phyloP scores from a whole-genome alignment of 495 filamentous ascomycete genomes.

The Hypoxylon perforatum region DNA sequence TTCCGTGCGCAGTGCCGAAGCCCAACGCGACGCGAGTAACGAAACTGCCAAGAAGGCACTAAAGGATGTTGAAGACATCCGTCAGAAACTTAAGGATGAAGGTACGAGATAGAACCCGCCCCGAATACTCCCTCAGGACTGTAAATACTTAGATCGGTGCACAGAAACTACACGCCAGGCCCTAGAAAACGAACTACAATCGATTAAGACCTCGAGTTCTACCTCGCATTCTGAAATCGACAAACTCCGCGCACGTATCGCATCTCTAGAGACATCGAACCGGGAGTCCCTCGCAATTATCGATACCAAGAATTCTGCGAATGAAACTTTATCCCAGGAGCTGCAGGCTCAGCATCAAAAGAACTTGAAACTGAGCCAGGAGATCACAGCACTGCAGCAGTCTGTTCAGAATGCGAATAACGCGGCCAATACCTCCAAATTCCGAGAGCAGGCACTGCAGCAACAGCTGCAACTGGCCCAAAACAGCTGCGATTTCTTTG shows the following conservation, averaged over 20 bases:
- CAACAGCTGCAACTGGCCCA: slow-evolving; percentile 89
- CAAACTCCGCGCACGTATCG: slow-evolving; percentile 79
- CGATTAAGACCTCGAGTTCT: slow-evolving; percentile 78
- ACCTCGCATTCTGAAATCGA: slow-evolving; percentile 81
- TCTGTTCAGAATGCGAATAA: slow-evolving; percentile 82
- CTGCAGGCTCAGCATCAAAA: slow-evolving; percentile 89
- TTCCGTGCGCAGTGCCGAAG: slow-evolving; percentile 81
- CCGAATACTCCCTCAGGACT: background rate
- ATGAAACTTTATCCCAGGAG: slow-evolving; percentile 86
- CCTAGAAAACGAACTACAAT: slow-evolving; percentile 83
- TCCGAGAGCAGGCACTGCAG: slow-evolving; percentile 86
- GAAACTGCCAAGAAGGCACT: slow-evolving; percentile 81
- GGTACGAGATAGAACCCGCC: slow-evolving; percentile 63
- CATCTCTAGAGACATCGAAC: slow-evolving; percentile 88
- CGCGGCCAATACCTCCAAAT: slow-evolving; percentile 77
- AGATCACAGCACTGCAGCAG: slow-evolving; percentile 82
- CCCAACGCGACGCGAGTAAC: slow-evolving; percentile 82
- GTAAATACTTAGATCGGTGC: slow-evolving; percentile 28
- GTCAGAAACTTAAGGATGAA: slow-evolving; percentile 81
- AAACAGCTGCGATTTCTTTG: slow-evolving; percentile 91
- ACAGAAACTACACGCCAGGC: slow-evolving; percentile 53
- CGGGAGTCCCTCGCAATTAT: slow-evolving; percentile 87
- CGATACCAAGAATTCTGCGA: slow-evolving; percentile 87
- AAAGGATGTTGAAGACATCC: slow-evolving; percentile 79
- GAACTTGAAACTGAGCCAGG: slow-evolving; percentile 80